Conservation (phyloP, 1,139 yeast species). For the Candida buenavistaensis region DNA sequence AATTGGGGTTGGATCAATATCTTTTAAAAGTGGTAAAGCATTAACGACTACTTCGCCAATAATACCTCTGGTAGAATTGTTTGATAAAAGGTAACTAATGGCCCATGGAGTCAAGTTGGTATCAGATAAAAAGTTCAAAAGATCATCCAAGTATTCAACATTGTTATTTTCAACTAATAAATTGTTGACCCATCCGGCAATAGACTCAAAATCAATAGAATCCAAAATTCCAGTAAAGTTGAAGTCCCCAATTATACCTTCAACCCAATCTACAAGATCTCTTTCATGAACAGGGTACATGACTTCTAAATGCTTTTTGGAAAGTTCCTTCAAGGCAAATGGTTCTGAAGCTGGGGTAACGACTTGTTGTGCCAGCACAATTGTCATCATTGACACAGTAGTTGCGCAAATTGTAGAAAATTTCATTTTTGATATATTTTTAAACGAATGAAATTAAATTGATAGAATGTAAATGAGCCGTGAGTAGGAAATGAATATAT, state of each 20-base stretch:
- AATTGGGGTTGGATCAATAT: conserved; percentile 28
- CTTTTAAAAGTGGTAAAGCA: conserved; percentile 19
- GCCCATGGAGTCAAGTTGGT: conserved; percentile 27
- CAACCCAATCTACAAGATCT: conserved; percentile 18
- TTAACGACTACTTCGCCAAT: conserved; percentile 20
- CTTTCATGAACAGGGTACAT: conserved; percentile 15
- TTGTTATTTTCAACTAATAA: conserved; percentile 25
- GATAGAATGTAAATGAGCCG: neutral
- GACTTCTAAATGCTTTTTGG: conserved; percentile 8
- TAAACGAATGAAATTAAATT: conserved; percentile 6
- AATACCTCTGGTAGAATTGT: conserved; percentile 25
- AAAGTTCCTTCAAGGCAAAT: conserved; percentile 8
- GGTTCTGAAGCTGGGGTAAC: conserved; percentile 11
- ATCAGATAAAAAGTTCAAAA: conserved; percentile 25
- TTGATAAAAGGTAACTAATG: conserved; percentile 25
- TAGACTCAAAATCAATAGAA: conserved; percentile 25
- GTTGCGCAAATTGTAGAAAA: conserved; percentile 12
- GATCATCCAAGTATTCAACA: conserved; percentile 26
- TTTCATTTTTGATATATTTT: conserved; percentile 8
- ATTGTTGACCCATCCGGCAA: conserved; percentile 33
- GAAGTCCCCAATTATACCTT: conserved; percentile 17
- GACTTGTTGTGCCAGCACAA: conserved; percentile 10
- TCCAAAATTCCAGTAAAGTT: conserved; percentile 22
- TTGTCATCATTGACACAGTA: conserved; percentile 6
- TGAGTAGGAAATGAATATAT: too few relatives aligned